Conservation (phyloP, 805 yeast genomes). For the Pichia membranifaciens region DNA sequence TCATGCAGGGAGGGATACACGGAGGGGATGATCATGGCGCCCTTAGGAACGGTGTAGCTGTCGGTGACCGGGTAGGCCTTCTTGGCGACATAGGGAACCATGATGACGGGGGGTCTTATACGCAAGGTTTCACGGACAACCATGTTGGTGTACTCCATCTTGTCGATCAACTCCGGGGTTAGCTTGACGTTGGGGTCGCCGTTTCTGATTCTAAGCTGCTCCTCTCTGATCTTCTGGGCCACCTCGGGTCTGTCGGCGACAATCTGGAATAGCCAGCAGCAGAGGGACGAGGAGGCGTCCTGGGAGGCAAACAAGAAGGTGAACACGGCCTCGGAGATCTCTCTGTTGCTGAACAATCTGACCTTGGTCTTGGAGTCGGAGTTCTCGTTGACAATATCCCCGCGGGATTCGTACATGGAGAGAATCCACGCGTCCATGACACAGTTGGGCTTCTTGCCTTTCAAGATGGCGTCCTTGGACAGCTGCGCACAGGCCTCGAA, state of each 20-base stretch:
- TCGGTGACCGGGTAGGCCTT: conserved; percentile 77
- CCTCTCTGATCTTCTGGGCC: conserved; percentile 78
- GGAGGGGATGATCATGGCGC: conserved; percentile 95
- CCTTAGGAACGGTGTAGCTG: conserved; percentile 89
- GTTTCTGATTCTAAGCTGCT: conserved; percentile 77
- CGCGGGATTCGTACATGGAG: conserved; percentile 50
- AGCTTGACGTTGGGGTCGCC: conserved; percentile 64
- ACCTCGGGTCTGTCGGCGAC: conserved; percentile 95
- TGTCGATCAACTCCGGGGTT: conserved; percentile 66
- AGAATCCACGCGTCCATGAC: conserved; percentile 94
- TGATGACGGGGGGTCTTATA: conserved; percentile 93
- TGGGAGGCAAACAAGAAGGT: conserved; percentile 96
- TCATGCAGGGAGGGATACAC: conserved; percentile 94
- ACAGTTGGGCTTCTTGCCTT: conserved; percentile 76
- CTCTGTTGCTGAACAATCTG: conserved; percentile 82
- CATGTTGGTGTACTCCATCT: conserved; percentile 83
- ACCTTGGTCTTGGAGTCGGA: conserved; percentile 48
- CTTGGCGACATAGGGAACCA: conserved; percentile 97
- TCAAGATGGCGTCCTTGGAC: conserved; percentile 75
- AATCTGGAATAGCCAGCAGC: conserved; percentile 97
- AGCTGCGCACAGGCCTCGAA: conserved; percentile 83
- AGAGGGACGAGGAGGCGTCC: conserved; percentile 94
- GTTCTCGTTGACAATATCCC: conserved; percentile 33
- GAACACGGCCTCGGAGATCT: conserved; percentile 93
- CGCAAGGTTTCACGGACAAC: conserved; percentile 91